Evolutionary conservation across 176 grass and related monocot species (phyloP).

Genomic region (Tuctoria greenei): DNA sequence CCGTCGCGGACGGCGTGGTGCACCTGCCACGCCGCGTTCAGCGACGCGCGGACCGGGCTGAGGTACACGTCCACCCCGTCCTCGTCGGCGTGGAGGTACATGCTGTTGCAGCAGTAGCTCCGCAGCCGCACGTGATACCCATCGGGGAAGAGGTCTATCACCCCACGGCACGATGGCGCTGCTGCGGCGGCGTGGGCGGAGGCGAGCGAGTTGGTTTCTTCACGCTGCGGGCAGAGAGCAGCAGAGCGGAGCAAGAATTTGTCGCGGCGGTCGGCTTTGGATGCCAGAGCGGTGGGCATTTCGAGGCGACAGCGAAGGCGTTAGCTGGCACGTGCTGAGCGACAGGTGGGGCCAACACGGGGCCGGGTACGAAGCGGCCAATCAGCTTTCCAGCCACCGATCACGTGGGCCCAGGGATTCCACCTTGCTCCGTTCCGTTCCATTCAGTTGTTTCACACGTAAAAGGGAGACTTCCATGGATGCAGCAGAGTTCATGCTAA

Average conservation of each 20-base stretch:
- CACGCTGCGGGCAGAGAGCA: neutral
- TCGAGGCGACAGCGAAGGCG: neutral
- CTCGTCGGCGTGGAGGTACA: neutral
- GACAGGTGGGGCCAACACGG: neutral
- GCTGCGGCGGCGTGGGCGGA: neutral
- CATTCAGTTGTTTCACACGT: too few species aligned
- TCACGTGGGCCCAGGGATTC: too few species aligned
- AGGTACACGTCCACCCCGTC: neutral
- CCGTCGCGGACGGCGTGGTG: neutral
- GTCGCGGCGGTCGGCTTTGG: neutral
- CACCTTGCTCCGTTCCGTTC: too few species aligned
- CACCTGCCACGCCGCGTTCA: neutral
- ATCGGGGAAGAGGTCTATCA: neutral
- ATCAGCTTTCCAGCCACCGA: neutral
- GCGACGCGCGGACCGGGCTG: neutral
- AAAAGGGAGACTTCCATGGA: too few species aligned
- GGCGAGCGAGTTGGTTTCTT: neutral
- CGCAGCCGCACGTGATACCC: neutral
- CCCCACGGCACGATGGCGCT: neutral
- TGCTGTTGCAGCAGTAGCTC: neutral
- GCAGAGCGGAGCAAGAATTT: neutral
- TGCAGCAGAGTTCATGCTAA: too few species aligned
- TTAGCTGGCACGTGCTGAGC: neutral
- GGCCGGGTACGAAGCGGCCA: neutral
- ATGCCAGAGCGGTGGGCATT: neutral